A percentile compares a stretch with the other conserved stretches of the same genome.
Evolutionary conservation across 2,329 filamentous ascomycete genomes (phyloP).

Genomic region (Neoscytalidium dimidiatum): DNA sequence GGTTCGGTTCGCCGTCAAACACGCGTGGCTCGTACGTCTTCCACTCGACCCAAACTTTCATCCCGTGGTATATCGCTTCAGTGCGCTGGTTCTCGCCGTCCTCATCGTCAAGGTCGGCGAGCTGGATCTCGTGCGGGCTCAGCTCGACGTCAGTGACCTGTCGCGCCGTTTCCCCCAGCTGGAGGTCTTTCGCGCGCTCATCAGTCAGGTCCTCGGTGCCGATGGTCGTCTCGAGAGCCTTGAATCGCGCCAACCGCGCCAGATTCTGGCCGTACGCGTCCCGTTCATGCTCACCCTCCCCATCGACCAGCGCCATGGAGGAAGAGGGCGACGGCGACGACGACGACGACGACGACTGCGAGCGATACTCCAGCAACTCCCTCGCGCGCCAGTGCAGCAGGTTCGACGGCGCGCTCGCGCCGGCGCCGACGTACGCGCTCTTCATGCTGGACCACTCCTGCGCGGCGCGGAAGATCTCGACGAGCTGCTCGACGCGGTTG

Average conservation of each 20-base stretch:
- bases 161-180: slow-evolving; percentile 26
- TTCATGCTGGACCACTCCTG: slow-evolving; percentile 22
- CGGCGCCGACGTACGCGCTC: neutral
- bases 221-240: slow-evolving; percentile 38
- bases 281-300: neutral
- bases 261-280: slow-evolving; percentile 24
- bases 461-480: slow-evolving; percentile 35
- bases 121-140: slow-evolving; percentile 23
- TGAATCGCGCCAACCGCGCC: slow-evolving; percentile 36
- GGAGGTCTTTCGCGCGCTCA: slow-evolving; percentile 29
- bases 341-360: slow-evolving; percentile 13
- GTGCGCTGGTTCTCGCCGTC: slow-evolving; percentile 29
- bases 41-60: slow-evolving; percentile 41
- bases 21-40: slow-evolving; percentile 32
- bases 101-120: slow-evolving; percentile 22
- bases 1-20: slow-evolving; percentile 26
- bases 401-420: neutral
- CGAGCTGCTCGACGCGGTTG: slow-evolving; percentile 35
- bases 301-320: too few species aligned
- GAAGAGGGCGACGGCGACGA: slow-evolving; percentile 20
- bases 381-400: slow-evolving; percentile 15
- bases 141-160: slow-evolving; percentile 30
- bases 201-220: slow-evolving; percentile 31
- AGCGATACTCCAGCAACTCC: slow-evolving; percentile 26
- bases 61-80: slow-evolving; percentile 30